Percentiles rank a stretch among this genome's conserved stretches.
phyloP scores from a whole-genome alignment of 257 asterid genomes.

The Nicotiana otophora region DNA sequence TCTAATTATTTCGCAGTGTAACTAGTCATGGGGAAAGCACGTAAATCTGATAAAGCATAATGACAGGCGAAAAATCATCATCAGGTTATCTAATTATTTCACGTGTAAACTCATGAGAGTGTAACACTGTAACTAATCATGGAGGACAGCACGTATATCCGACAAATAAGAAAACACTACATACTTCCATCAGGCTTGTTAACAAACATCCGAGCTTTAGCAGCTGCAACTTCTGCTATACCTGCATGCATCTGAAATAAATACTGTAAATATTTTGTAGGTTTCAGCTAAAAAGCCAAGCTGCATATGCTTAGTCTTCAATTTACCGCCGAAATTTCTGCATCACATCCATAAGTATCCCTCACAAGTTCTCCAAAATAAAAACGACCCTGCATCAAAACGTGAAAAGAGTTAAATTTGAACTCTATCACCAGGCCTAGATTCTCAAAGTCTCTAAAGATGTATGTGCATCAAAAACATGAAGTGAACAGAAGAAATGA shows the following conservation, averaged over 20 bases:
- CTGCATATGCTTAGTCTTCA: conserved; percentile 14
- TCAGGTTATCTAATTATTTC: background rate
- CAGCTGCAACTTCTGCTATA: conserved; percentile 98
- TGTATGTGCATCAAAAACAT: background rate
- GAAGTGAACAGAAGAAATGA: background rate
- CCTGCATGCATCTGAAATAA: conserved; percentile 88
- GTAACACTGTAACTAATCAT: background rate
- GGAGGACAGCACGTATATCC: background rate
- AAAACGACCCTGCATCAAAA: conserved; percentile 74
- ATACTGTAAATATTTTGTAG: conserved; percentile 1
- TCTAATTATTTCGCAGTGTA: background rate
- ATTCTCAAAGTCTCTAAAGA: background rate
- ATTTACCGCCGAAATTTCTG: conserved; percentile 70
- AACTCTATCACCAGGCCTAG: background rate
- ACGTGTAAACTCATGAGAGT: background rate
- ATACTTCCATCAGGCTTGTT: conserved; percentile 99
- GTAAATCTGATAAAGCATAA: background rate
- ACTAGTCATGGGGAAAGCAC: background rate
- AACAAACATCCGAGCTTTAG: conserved; percentile 94
- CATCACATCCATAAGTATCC: conserved; percentile 72
- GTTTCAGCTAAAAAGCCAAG: background rate
- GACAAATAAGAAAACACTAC: conserved; percentile 18
- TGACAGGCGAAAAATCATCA: background rate
- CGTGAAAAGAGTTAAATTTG: background rate
- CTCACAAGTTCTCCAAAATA: conserved; percentile 80